Base-by-base conservation (phyloP, 768 basidiomycete genomes). In the Cubamyces lactineus region DNA sequence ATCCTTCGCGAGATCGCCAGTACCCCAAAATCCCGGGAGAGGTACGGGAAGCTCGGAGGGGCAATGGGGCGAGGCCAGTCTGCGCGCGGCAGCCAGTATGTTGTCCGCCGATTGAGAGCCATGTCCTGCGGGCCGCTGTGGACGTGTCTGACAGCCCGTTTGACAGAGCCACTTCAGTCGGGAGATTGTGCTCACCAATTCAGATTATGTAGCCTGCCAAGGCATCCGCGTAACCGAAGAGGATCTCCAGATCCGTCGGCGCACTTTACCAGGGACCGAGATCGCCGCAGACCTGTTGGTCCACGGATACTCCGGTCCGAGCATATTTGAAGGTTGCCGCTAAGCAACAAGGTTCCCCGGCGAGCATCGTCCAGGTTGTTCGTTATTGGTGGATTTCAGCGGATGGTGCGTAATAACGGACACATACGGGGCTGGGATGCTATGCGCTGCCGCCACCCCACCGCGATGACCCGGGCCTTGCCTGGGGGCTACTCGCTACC, bases 271-370 rank as follows among this genome's bases (percentile, higher is more conserved):
- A 19, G 24, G 53, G 62, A 54, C 62, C 57, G 62, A 63, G 53
- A 63, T 63, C 62, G 62, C 39, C 53, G 40, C 39, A 16, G 26
- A 63, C 42, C 62, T 63, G 62, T 59, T 63, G 62, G 62, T 63
- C 62, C 57, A 63, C 46, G 39, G 41, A 26, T 7, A 39, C n/a
- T 1, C 57, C 62, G 39, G 62, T 24, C 46, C 47, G 58, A 17
- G n/a, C 24, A 47, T 48, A 30, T 26, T 53, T 41, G 40, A 21
- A 62, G 53, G 42, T 43, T 43, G 5, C 42, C 42, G 42, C 42
- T 21, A 19, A 17, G 16, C 16, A 43, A 19, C 42, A 43, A 43
- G 19, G 42, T 43, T 43, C 12, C 17, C 19, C 42, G 42, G 42
- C 9, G 9, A 34, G 9, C 34, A 34, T 34, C 34, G 5, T 34